A percentile compares a stretch with the other conserved stretches of the same genome.
Conservation (phyloP, 495 filamentous ascomycete species). For the Lasiosphaeria hispida region DNA sequence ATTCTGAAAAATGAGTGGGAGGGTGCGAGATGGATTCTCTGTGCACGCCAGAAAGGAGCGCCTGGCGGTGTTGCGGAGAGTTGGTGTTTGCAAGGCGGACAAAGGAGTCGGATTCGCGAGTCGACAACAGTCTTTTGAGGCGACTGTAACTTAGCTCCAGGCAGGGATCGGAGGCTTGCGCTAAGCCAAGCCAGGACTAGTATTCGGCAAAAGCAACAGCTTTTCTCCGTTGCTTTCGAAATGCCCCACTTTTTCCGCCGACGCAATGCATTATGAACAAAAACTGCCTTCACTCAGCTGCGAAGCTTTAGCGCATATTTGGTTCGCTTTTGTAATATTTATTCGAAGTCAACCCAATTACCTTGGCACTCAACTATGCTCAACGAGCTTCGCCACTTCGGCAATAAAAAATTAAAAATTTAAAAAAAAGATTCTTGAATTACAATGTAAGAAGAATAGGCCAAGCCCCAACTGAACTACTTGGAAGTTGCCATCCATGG, state of each 20-base stretch:
- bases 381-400: no score
- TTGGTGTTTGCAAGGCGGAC: constrained; percentile 5
- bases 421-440: no score
- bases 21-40: not conserved
- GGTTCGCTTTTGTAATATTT: no score
- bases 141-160: constrained; percentile 3
- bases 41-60: not conserved
- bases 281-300: no score
- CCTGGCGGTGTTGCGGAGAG: not conserved
- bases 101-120: constrained; percentile 8
- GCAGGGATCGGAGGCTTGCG: not conserved
- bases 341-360: no score
- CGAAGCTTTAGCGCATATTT: no score
- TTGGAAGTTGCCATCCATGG: not conserved
- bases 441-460: no score
- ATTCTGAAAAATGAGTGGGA: not conserved
- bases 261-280: no score
- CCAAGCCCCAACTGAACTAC: not conserved
- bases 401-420: no score
- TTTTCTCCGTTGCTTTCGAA: not conserved
- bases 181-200: not conserved
- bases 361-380: no score
- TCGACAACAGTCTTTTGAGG: constrained; percentile 15
- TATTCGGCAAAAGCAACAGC: not conserved
- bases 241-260: not conserved